Evolutionary conservation across 352 stramenopile species (phyloP).

Genomic region (Phytophthora sansomeana): DNA sequence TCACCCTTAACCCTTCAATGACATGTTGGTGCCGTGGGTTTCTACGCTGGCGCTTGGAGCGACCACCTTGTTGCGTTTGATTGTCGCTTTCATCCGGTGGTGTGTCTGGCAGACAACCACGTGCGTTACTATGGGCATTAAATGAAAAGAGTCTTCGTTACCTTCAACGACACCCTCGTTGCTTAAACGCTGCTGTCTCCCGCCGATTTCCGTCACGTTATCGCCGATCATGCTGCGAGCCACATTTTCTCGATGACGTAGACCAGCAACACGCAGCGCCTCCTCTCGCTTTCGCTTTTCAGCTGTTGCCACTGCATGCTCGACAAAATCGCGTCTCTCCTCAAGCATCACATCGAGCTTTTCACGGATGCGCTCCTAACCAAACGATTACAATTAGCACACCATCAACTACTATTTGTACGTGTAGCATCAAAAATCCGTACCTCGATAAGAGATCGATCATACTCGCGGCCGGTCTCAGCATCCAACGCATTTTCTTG

Average conservation of each 20-base stretch:
- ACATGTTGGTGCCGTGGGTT: background rate
- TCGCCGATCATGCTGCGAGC: background rate
- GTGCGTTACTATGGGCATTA: background rate
- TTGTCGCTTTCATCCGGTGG: background rate
- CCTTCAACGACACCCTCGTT: background rate
- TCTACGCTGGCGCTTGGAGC: background rate
- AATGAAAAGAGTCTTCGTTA: background rate
- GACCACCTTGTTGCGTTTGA: background rate
- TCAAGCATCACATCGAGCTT: background rate
- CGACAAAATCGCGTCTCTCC: background rate
- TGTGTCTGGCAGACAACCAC: too few species aligned
- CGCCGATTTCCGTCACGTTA: background rate
- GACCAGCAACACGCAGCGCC: background rate
- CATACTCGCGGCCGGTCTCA: background rate
- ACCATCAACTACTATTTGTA: background rate
- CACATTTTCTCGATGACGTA: background rate
- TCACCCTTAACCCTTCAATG: background rate
- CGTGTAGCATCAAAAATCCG: too few species aligned
- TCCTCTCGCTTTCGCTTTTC: background rate
- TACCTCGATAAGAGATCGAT: background rate
- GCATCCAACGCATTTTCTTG: background rate
- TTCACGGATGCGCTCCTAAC: background rate
- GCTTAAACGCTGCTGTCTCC: background rate
- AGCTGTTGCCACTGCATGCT: background rate
- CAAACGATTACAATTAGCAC: constrained; percentile 1